phyloP scores from a whole-genome alignment of 176 grass and related monocot genomes.

The Raddia guianensis region DNA sequence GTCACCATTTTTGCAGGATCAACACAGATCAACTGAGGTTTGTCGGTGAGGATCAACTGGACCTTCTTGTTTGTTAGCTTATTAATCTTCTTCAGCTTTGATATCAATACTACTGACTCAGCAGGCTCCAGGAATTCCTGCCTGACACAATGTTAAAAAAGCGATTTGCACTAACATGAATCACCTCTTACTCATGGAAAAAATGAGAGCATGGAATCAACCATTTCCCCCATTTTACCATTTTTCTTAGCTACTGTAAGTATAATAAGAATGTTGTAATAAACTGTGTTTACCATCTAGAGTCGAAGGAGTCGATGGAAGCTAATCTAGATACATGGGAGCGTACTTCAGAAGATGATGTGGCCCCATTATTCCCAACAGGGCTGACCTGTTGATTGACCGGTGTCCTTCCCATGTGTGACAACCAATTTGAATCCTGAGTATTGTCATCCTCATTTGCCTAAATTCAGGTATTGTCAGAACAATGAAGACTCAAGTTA shows the following conservation, averaged over 20 bases:
- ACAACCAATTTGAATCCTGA: constrained; percentile 75
- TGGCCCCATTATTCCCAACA: constrained; percentile 52
- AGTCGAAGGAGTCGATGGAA: constrained; percentile 98
- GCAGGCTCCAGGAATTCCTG: constrained; percentile 90
- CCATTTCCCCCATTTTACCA: constrained; percentile 27
- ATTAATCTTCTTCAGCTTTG: constrained; percentile 95
- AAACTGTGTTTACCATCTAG: constrained; percentile 78
- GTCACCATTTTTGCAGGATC: constrained; percentile 92
- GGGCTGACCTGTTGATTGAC: constrained; percentile 53
- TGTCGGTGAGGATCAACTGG: constrained; percentile 92
- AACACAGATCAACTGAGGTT: constrained; percentile 83
- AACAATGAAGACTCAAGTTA: constrained; percentile 7
- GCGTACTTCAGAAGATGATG: constrained; percentile 78
- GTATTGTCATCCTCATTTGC: constrained; percentile 66
- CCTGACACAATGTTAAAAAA: constrained; percentile 56
- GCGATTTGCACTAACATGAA: constrained; percentile 30
- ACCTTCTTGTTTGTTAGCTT: constrained; percentile 97
- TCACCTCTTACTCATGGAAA: constrained; percentile 34
- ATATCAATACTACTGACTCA: constrained; percentile 89
- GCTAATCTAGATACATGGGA: constrained; percentile 80
- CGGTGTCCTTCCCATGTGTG: constrained; percentile 54
- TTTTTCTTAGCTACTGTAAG: constrained; percentile 29
- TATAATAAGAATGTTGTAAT: constrained; percentile 33
- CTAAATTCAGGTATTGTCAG: constrained; percentile 45
- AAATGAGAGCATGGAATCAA: constrained; percentile 1